Base-by-base conservation (phyloP, 371 early-diverging fungal species). In the Chytridium lagenaria region DNA sequence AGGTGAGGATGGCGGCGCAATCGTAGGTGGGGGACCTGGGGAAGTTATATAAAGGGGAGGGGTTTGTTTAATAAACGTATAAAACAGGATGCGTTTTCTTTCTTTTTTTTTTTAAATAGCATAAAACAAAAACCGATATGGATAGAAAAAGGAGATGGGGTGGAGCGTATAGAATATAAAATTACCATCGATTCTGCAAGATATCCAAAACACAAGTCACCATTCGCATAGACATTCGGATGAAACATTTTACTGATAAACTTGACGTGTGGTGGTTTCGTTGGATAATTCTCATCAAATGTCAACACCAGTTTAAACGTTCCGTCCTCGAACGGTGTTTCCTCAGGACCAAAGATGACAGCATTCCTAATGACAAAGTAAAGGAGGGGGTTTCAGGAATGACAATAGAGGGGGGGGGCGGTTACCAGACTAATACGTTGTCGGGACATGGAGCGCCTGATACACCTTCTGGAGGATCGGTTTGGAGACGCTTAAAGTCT, bases 301-400 rank as follows among this genome's bases (percentile, higher is more conserved):
- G 91, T 92, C 28, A 99, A 88, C 1, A 92, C 88, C 22, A 99
- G 85, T 78, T 98, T 99, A 87, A 99, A 99, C 0, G 98, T 98
- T 36, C 99, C 99, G 85, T 98, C 98, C 82, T 99, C 99, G 84
- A 98, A 99, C 1, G 98, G 97, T 31, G 99, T 99, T 69, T 98
- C 98, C 67, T 87, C 88, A 15, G 86, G 75, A 85, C 95, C 99
- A 86, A 98, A 96, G 80, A 99, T 99, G 44, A 99, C 95, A 2
- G 99, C 99, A 80, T 97, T 95, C 86, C 80, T 84, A 66, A 81
- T n/a, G n/a, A n/a, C n/a, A n/a, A n/a, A n/a, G n/a, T n/a, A n/a
- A n/a, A 69, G 67, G 79, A 91, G 71, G 92, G 92, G 81, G 93
- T 96, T 59, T 59, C 64, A 33, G 83, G 93, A 94, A 0, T 91